Evolutionary conservation across 495 filamentous ascomycete species (phyloP).

Genomic region (Tuber microsphaerosporum): DNA sequence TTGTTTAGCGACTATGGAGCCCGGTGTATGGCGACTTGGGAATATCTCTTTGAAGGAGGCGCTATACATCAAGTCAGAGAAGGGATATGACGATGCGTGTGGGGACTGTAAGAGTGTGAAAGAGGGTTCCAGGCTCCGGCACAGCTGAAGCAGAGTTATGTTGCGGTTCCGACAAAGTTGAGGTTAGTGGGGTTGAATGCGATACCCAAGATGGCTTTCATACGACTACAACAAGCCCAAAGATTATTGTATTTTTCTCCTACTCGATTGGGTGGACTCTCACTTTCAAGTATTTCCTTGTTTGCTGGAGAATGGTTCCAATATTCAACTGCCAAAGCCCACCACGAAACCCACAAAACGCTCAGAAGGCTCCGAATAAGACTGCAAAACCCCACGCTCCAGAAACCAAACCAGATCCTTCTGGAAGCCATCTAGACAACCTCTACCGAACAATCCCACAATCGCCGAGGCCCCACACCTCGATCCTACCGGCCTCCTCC

Average conservation of each 20-base stretch:
- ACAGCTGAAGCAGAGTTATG: slow-evolving; percentile 84
- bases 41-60: slow-evolving; percentile 94
- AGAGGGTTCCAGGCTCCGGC: slow-evolving; percentile 72
- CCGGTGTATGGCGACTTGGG: slow-evolving; percentile 82
- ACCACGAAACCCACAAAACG: slow-evolving; percentile 1
- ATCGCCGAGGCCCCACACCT: slow-evolving; percentile 21
- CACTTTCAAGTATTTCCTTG: slow-evolving; percentile 79
- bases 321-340: too few relatives aligned
- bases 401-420: neutral
- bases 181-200: slow-evolving; percentile 48
- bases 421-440: neutral
- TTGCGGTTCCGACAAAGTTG: slow-evolving; percentile 78
- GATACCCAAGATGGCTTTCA: slow-evolving; percentile 63
- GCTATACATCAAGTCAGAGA: slow-evolving; percentile 70
- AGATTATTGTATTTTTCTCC: slow-evolving; percentile 90
- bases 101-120: slow-evolving; percentile 46
- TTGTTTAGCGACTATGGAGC: slow-evolving; percentile 94
- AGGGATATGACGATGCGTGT: slow-evolving; percentile 46
- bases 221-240: slow-evolving; percentile 81
- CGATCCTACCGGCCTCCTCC: slow-evolving; percentile 57
- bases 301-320: too few relatives aligned
- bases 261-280: slow-evolving; percentile 96
- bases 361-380: slow-evolving; percentile 4
- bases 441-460: slow-evolving; percentile 13
- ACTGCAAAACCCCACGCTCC: neutral